These are phyloP conservation scores for Aspergillus transmontanensis DNA, from an alignment of 2,329 filamentous ascomycete genomes.

Conservation along the genomic window DNA sequence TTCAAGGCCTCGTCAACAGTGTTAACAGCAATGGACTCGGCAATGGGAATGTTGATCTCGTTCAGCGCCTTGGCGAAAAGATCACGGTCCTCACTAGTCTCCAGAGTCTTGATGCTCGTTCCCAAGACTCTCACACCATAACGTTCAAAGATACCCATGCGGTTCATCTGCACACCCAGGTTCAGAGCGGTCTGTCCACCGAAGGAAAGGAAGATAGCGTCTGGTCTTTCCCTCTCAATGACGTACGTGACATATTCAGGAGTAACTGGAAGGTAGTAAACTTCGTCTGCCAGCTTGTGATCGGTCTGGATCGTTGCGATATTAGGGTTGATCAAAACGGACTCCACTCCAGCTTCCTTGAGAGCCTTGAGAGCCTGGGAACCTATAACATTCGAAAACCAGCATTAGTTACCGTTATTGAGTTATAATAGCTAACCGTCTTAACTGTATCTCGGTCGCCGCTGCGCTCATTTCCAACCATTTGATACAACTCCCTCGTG, in stretches of 20 bases:
- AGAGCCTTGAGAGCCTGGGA: conserved; percentile 95
- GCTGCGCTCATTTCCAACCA: background rate
- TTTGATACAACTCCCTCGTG: background rate
- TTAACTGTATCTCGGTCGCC: background rate
- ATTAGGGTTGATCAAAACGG: conserved; percentile 95
- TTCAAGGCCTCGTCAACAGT: conserved; percentile 90
- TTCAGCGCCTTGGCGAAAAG: conserved; percentile 93
- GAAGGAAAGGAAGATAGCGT: conserved; percentile 96
- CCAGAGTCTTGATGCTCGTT: conserved; percentile 90
- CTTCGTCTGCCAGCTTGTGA: conserved; percentile 92
- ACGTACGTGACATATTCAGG: conserved; percentile 97
- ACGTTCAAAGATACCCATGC: conserved; percentile 90
- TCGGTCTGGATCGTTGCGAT: conserved; percentile 98
- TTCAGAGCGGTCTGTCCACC: conserved; percentile 97
- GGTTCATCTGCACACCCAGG: conserved; percentile 95
- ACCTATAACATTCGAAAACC: conserved; percentile 55
- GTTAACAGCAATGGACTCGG: conserved; percentile 88
- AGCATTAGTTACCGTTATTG: conserved; percentile 23
- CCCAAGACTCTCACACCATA: conserved; percentile 95
- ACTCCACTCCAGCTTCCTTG: conserved; percentile 89
- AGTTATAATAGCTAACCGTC: background rate
- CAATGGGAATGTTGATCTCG: conserved; percentile 97
- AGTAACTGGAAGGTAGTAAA: conserved; percentile 97
- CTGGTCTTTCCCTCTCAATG: conserved; percentile 91
- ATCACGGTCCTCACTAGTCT: conserved; percentile 94